phyloP scores from a whole-genome alignment of 192 early-diverging fungal species.

The Diversispora epigaea region DNA sequence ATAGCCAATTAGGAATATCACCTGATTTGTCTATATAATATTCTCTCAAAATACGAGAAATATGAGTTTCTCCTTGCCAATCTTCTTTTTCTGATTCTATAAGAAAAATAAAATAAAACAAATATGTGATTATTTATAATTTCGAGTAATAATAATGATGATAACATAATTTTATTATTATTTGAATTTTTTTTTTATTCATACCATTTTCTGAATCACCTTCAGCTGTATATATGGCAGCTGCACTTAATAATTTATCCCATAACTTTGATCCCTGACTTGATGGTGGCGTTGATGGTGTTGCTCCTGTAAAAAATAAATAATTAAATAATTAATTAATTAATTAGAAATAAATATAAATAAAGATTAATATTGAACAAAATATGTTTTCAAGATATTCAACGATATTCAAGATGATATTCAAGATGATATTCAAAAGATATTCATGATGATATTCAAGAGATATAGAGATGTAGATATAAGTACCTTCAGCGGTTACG shows the following conservation, averaged over 20 bases:
- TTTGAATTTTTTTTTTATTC: background rate
- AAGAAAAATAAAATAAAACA: background rate
- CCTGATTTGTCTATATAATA: constrained; percentile 47
- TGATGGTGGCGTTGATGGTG: background rate
- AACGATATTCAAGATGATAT: background rate
- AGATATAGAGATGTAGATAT: background rate
- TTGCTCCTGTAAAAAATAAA: background rate
- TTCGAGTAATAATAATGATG: background rate
- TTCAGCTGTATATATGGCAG: constrained; percentile 6
- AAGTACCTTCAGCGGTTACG: background rate
- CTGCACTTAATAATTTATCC: constrained; percentile 21
- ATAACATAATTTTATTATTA: too few relatives aligned
- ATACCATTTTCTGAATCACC: constrained; percentile 29
- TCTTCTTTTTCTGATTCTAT: constrained; percentile 60
- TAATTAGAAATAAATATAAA: background rate
- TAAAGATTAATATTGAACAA: too few relatives aligned
- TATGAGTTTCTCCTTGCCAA: constrained; percentile 56
- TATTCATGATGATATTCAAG: background rate
- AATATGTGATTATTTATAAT: background rate
- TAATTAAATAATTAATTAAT: background rate
- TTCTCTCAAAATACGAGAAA: constrained; percentile 52
- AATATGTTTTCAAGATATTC: too few relatives aligned
- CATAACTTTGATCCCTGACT: constrained; percentile 11
- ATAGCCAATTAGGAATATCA: constrained; percentile 30
- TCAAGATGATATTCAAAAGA: background rate